Base-by-base conservation (phyloP, 345 rosid species). In the Melaleuca quinquenervia region DNA sequence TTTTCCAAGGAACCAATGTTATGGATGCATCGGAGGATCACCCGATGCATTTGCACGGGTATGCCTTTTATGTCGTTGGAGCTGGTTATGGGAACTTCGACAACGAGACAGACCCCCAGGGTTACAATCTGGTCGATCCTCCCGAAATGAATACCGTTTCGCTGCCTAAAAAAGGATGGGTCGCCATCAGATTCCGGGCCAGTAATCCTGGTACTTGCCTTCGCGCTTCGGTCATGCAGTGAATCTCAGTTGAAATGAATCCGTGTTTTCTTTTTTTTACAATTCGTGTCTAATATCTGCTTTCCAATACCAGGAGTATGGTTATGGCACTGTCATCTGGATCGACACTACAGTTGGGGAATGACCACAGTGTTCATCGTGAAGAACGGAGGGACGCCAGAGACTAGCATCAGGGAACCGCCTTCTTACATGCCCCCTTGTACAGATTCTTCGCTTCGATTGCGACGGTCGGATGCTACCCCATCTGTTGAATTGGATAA, bases 351-450 rank as follows among this genome's bases (percentile, higher is more conserved):
- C 32, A 88, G 86, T 29, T 86, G 88, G 87, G 90, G 91, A 75
- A 90, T 90, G 91, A 53, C 52, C 62, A 85, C 88, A 2, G 88
- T 88, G 22, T 32, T 90, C 22, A 90, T 90, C 29, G 90, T 88
- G 44, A 86, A 76, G 83, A 83, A 90, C 82, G 90, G 88, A 4
- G 86, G 85, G 4, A 90, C 91, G 44, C 83, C 87, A 0, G 87
- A 88, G 60, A 88, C 88, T 11, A 86, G 84, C 44, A 50, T 88
- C 0, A 70, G 52, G 27, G 51, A 80, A 21, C 88, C 87, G 20
- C 91, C 91, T 1, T 50, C 90, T 2, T 45, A 85, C 50, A 75
- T 88, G 90, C 91, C 91, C 44, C 52, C 87, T 22, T 90, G 91
- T 52, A 62, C 52, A n/a, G 62, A 21, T 56, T 58, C 88, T 3